Conservation (phyloP, 257 asterid genomes). For the Solanum pinnatisectum region DNA sequence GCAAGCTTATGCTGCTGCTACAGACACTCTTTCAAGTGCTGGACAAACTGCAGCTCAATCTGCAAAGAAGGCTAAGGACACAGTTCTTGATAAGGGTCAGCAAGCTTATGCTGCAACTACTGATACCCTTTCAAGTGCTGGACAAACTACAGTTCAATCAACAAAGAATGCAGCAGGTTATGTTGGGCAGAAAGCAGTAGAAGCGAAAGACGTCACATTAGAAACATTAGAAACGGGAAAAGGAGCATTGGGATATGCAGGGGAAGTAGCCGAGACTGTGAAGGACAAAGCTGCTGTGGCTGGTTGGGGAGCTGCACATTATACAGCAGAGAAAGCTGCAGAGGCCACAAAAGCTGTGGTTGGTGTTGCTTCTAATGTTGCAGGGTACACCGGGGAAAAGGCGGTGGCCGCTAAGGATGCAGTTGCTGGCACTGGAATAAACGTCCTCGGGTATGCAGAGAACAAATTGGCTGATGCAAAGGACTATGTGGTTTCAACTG, state of each 20-base stretch:
- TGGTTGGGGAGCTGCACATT: conserved; percentile 82
- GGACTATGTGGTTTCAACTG: conserved; percentile 42
- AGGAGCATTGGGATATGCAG: conserved; percentile 42
- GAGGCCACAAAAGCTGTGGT: conserved; percentile 50
- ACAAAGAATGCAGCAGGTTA: conserved; percentile 22
- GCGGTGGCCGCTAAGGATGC: conserved; percentile 41
- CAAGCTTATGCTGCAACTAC: background rate
- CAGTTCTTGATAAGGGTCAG: background rate
- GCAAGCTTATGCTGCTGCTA: background rate
- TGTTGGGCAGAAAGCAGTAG: conserved; percentile 24
- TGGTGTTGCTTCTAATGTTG: conserved; percentile 38
- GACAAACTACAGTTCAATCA: background rate
- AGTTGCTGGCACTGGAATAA: conserved; percentile 57
- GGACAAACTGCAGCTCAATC: background rate
- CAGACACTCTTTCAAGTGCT: background rate
- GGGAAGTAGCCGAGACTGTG: conserved; percentile 38
- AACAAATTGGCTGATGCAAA: conserved; percentile 51
- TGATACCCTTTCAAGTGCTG: background rate
- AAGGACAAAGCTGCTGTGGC: conserved; percentile 53
- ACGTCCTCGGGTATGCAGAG: conserved; percentile 20
- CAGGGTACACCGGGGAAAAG: conserved; percentile 42
- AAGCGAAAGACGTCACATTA: conserved; percentile 38
- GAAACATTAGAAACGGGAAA: conserved; percentile 43
- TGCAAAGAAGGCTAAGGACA: conserved; percentile 15
- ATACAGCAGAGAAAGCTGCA: conserved; percentile 46